phyloP scores from a whole-genome alignment of 2,329 filamentous ascomycete genomes.

The Chalaropsis ovoidea region DNA sequence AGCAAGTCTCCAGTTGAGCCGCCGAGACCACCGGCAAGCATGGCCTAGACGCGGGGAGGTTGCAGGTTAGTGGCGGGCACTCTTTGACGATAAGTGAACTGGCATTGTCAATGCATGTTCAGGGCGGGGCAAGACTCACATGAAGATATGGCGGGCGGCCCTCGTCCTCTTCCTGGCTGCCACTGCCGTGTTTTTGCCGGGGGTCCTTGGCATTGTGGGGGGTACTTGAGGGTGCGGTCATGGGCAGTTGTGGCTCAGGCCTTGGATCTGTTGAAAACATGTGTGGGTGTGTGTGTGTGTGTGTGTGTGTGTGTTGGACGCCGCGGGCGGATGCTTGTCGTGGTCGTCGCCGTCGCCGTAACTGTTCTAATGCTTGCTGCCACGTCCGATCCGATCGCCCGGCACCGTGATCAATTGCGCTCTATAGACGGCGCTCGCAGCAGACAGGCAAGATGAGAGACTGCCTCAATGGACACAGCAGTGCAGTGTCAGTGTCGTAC shows the following conservation, averaged over 20 bases:
- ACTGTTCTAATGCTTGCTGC: too few relatives aligned
- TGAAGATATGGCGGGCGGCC: conserved; percentile 39
- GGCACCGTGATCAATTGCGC: too few relatives aligned
- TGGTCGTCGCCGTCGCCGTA: too few relatives aligned
- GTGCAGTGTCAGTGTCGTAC: too few relatives aligned
- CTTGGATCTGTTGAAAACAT: conserved; percentile 6
- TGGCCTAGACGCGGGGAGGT: conserved; percentile 49
- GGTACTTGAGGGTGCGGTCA: conserved; percentile 14
- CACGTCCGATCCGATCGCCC: too few relatives aligned
- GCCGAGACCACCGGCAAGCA: conserved; percentile 88
- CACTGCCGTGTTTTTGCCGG: conserved; percentile 25
- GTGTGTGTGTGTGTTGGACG: neutral
- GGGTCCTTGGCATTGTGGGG: conserved; percentile 18
- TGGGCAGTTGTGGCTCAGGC: conserved; percentile 8
- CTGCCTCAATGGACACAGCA: too few relatives aligned
- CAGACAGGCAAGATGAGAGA: too few relatives aligned
- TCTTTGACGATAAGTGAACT: too few relatives aligned
- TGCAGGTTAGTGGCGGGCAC: too few relatives aligned
- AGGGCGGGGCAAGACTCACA: conserved; percentile 31
- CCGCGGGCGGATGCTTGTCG: too few relatives aligned
- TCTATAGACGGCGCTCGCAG: too few relatives aligned
- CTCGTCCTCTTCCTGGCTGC: conserved; percentile 33
- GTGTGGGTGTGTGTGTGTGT: neutral
- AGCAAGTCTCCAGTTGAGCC: conserved; percentile 91
- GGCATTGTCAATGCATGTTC: neutral